Conservation (phyloP, 805 yeast genomes). For the Cyberlindnera xishuangbannaensis region DNA sequence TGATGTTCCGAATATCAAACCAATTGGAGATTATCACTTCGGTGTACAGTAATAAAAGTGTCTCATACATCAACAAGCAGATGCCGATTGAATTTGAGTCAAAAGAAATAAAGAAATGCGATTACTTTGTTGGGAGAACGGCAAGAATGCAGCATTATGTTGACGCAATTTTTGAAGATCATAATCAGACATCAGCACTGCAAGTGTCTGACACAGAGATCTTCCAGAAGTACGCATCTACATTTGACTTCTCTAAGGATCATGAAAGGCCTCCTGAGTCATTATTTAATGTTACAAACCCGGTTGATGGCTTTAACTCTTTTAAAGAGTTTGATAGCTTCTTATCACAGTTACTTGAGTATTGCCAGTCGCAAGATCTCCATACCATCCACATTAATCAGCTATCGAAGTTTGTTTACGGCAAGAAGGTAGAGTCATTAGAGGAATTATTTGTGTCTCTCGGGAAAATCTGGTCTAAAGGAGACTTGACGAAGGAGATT, state of each 20-base stretch:
- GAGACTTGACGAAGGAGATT: constrained; percentile 7
- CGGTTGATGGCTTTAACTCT: constrained; percentile 22
- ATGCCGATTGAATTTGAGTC: background rate
- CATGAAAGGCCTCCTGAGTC: constrained; percentile 4
- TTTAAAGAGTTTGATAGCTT: constrained; percentile 34
- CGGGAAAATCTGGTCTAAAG: constrained; percentile 9
- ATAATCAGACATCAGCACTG: background rate
- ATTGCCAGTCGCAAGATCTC: constrained; percentile 25
- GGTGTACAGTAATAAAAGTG: background rate
- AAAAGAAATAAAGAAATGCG: background rate
- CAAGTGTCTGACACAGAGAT: background rate
- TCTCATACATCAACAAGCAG: background rate
- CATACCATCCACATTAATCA: constrained; percentile 1
- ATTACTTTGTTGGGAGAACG: background rate
- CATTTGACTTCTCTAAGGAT: constrained; percentile 5
- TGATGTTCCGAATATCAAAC: background rate
- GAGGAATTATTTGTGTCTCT: constrained; percentile 5
- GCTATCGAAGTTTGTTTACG: constrained; percentile 1
- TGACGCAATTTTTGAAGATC: background rate
- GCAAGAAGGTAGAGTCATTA: constrained; percentile 3
- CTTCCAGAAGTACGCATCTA: constrained; percentile 16
- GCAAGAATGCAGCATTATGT: background rate
- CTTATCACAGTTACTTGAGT: constrained; percentile 30
- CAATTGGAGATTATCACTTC: background rate
- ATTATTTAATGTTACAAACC: constrained; percentile 21